Evolutionary conservation across 2,329 filamentous ascomycete genomes (phyloP), one percentile per base, ranked within the genome.

Genomic region (Aspergillus neoniger): DNA sequence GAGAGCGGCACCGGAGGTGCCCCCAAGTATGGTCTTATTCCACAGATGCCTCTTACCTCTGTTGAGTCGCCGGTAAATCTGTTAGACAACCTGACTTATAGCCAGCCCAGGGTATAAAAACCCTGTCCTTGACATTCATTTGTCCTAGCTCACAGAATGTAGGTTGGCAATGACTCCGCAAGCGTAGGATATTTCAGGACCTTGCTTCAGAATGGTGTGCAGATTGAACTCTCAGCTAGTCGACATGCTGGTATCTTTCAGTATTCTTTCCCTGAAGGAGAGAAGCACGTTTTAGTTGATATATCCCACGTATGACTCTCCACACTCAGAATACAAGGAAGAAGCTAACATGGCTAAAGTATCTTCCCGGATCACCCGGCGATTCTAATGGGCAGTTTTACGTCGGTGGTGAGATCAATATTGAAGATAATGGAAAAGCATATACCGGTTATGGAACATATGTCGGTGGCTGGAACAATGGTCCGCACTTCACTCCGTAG

Each of bases 161-260:
- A 73, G 71, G 51, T 70, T 55, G 79, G 77, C 2, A 82, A 77
- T 23, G 84, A 88, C 10, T 74, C 79, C 10, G 86, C 87, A 1
- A 79, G 78, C 47, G 87, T 88, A 1, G 88, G 88, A 0, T 86
- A 87, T 63, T 90, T 89, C 69, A 82, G 81, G 51, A 81, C 90
- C 50, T 83, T 80, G 0, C 73, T 91, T 49, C 77, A 83, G 59
- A 83, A 79, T 47, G 83, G 83, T 1, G 80, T 90, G 54, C 76
- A 80, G n/a, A 83, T 83, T 2, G 86, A 90, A 65, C 86, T 89
- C 80, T 90, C 88, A 0, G 81, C 83, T 0, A 82, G 86, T 0
- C 82, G 86, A n/a, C 86, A 86, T 66, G 80, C 86, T 1, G 85
- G 86, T 0, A 74, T 91, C 4, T 88, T 89, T 69, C 80, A 82